Percentiles rank a stretch among this genome's conserved stretches.
Evolutionary conservation across 2,329 filamentous ascomycete species (phyloP).

Genomic region (Pseudogymnoascus sp.): DNA sequence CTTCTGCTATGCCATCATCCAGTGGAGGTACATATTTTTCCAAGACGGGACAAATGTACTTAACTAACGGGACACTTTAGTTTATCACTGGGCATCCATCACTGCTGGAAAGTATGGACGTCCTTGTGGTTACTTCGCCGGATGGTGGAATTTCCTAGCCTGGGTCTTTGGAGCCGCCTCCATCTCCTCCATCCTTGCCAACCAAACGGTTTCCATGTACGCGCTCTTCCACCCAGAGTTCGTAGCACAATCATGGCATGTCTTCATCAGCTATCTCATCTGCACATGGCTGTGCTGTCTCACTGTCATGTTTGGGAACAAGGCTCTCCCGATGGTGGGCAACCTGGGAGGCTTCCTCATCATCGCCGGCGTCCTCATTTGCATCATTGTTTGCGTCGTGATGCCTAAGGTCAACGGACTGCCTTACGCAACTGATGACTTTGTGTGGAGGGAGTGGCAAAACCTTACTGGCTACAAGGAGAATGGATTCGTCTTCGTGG

Average conservation of each 20-base stretch:
- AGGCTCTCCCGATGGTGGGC: conserved; percentile 39
- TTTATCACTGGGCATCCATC: conserved; percentile 54
- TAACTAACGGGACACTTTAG: neutral
- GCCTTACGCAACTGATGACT: conserved; percentile 29
- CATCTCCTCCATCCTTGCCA: conserved; percentile 8
- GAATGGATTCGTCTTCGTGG: conserved; percentile 45
- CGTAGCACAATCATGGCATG: conserved; percentile 36
- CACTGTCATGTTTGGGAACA: conserved; percentile 42
- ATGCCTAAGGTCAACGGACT: conserved; percentile 38
- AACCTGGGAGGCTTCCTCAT: conserved; percentile 43
- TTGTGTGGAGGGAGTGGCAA: conserved; percentile 35
- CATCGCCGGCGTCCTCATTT: conserved; percentile 41
- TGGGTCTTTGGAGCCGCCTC: conserved; percentile 26
- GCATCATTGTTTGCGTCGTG: conserved; percentile 43
- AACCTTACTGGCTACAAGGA: conserved; percentile 34
- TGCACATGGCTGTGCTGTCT: conserved; percentile 35
- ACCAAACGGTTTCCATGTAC: conserved; percentile 10
- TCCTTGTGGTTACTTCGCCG: conserved; percentile 36
- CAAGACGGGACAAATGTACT: neutral
- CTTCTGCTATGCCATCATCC: conserved; percentile 52
- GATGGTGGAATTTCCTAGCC: conserved; percentile 39
- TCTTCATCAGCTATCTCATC: conserved; percentile 38
- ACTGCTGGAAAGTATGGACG: conserved; percentile 38
- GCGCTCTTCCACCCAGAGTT: conserved; percentile 34
- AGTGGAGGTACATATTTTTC: conserved; percentile 31